Evolutionary conservation across 164 flowering plant species (phyloP), one percentile per base, ranked within the genome.

Genomic region (Vitis rupestris): DNA sequence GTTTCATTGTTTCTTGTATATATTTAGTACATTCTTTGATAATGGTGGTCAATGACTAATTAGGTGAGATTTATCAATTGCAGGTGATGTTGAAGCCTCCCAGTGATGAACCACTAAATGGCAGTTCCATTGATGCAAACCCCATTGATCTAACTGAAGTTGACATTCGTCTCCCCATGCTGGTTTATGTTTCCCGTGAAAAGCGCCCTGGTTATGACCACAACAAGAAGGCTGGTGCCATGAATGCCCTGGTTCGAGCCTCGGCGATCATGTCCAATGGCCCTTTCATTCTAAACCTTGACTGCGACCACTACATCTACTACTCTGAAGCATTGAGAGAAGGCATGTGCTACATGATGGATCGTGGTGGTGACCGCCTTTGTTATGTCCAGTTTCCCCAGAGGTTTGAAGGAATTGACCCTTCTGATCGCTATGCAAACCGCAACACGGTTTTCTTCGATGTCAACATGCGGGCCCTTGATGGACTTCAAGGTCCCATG

Each of bases 261-360:
- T 93, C 98, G 5, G 97, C 98, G 2, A 81, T 93, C 67, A 85
- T 91, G 92, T 89, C 98, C 11, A 93, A 93, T 68, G 98, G 97
- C n/a, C 91, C 98, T 3, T 92, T 92, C 72, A 88, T 91, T 37
- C 88, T 91, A 51, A 91, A 91, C 66, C 90, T 92, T 13, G 97
- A 92, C 75, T 92, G 97, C 72, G 98, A 93, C 59, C 98, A 93
- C 75, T 93, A 93, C 76, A 82, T 93, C 65, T 88, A 85, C 85
- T 84, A 93, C 75, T 88, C 92, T 29, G 68, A 82, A 61, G 97
- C 98, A 44, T 56, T 90, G 70, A 81, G 91, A 56, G 98, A 92
- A 76, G 97, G 94, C 68, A 92, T 92, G 87, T 92, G 95, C 79
- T 92, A 88, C 77, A 89, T 92, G 98, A 90, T 93, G 98, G 98